phyloP scores from a whole-genome alignment of 148 eudicot genomes.

The Simmondsia chinensis region DNA sequence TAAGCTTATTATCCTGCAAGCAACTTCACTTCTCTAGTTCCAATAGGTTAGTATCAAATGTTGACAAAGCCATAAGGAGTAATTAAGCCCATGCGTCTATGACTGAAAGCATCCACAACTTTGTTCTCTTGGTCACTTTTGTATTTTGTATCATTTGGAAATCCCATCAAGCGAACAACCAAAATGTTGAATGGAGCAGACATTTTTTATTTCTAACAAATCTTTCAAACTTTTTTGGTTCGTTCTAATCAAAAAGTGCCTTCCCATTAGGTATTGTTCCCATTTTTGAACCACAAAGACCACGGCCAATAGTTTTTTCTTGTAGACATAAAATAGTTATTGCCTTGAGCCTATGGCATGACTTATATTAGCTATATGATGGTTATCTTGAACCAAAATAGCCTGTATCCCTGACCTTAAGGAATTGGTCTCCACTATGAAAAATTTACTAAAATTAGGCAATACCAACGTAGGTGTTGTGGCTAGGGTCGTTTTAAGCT shows the following conservation, averaged over 20 bases:
- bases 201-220: background rate
- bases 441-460: background rate
- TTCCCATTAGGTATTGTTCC: background rate
- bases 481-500: background rate
- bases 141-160: background rate
- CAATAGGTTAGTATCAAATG: no score
- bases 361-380: slow-evolving; percentile 1
- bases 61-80: background rate
- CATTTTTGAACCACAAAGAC: slow-evolving; percentile 2
- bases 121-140: background rate
- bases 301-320: slow-evolving; percentile 7
- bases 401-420: background rate
- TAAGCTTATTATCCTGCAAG: no score
- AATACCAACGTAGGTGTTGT: background rate
- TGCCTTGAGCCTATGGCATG: background rate
- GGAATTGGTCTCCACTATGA: background rate
- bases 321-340: background rate
- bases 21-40: no score
- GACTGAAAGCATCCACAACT: background rate
- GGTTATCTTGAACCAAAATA: background rate
- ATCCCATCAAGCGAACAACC: background rate
- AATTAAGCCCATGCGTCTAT: background rate
- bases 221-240: slow-evolving; percentile 4
- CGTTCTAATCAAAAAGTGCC: slow-evolving; percentile 3
- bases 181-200: background rate